Percentiles rank a stretch among this genome's conserved stretches.
Conservation (phyloP, 1,139 yeast genomes). For the Yamadazyma friedrichii region DNA sequence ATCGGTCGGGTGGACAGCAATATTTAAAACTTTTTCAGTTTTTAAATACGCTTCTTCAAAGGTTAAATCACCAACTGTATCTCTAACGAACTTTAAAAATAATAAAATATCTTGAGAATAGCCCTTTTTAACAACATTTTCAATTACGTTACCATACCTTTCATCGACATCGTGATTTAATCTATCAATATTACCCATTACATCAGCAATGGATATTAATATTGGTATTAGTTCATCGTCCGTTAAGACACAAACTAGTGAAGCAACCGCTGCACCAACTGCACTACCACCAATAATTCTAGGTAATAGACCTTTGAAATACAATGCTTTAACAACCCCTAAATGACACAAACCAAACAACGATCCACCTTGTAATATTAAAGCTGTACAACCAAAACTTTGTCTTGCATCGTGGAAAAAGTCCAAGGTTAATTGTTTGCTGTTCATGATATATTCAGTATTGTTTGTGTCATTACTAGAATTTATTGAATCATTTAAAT, state of each 20-base stretch:
- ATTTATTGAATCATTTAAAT: conserved; percentile 40
- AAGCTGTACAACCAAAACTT: conserved; percentile 86
- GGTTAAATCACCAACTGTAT: conserved; percentile 78
- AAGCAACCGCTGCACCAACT: conserved; percentile 90
- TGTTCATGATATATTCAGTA: conserved; percentile 42
- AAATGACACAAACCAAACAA: conserved; percentile 89
- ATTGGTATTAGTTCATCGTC: conserved; percentile 56
- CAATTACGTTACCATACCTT: conserved; percentile 64
- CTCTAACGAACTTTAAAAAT: conserved; percentile 75
- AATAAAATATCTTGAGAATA: conserved; percentile 82
- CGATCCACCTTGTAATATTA: conserved; percentile 91
- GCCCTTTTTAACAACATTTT: conserved; percentile 66
- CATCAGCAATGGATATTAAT: conserved; percentile 46
- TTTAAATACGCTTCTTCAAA: conserved; percentile 91
- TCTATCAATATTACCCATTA: conserved; percentile 48
- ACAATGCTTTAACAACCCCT: conserved; percentile 84
- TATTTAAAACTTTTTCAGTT: conserved; percentile 80
- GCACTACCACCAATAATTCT: conserved; percentile 90
- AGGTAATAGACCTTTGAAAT: conserved; percentile 73
- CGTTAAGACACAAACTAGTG: conserved; percentile 70
- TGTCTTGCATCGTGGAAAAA: conserved; percentile 90
- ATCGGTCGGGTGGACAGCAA: conserved; percentile 85
- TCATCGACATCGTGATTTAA: conserved; percentile 59
- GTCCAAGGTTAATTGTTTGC: conserved; percentile 66
- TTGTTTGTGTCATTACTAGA: conserved; percentile 21